phyloP scores from a whole-genome alignment of 169 alveolate species.

The Amoebophrya sp. region DNA sequence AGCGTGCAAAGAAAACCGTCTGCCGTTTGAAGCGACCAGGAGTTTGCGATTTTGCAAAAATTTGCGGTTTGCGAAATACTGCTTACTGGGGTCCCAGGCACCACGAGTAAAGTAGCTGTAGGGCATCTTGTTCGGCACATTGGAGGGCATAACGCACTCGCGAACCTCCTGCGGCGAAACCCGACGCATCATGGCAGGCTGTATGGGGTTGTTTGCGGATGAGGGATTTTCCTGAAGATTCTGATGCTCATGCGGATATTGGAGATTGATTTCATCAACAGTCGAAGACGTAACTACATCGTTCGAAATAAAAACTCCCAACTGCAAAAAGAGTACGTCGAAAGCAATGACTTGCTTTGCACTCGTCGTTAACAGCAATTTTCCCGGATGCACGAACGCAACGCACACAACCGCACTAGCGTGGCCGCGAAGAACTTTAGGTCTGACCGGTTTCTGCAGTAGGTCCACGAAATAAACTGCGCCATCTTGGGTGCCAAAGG shows the following conservation, averaged over 20 bases:
- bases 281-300: too few relatives aligned
- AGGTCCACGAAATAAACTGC: background rate
- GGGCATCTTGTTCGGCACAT: background rate
- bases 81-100: background rate
- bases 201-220: too few relatives aligned
- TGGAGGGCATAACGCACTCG: background rate
- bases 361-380: background rate
- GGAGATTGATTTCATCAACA: too few relatives aligned
- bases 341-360: background rate
- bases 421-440: background rate
- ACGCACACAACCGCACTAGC: background rate
- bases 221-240: too few relatives aligned
- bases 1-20: background rate
- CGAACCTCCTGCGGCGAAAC: background rate
- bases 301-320: too few relatives aligned
- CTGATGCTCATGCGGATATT: too few relatives aligned
- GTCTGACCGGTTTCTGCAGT: background rate
- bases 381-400: background rate
- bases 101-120: background rate
- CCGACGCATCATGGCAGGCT: conserved; percentile 15
- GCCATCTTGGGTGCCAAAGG: background rate
- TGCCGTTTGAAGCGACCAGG: background rate
- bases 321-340: too few relatives aligned
- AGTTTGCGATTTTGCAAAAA: background rate
- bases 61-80: background rate